phyloP scores from a whole-genome alignment of 2,329 filamentous ascomycete species.

The Chalara sp. region DNA sequence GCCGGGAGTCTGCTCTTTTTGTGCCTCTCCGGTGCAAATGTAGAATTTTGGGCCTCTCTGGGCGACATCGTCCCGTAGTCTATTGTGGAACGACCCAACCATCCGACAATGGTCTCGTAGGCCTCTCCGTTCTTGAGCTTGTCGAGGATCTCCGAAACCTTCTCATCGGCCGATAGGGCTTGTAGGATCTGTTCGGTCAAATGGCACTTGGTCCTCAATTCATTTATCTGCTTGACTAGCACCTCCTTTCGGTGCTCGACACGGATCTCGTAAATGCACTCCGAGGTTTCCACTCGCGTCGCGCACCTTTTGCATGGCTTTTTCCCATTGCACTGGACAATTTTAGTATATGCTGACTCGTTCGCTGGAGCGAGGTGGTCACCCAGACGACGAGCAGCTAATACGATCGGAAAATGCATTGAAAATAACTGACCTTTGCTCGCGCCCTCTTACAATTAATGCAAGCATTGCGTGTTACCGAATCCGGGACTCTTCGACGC shows the following conservation, averaged over 20 bases:
- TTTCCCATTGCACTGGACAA: conserved; percentile 27
- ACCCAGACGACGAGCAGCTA: neutral
- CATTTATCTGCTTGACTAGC: conserved; percentile 26
- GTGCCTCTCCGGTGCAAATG: conserved; percentile 12
- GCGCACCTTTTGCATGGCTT: conserved; percentile 27
- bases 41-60: conserved; percentile 12
- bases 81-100: conserved; percentile 19
- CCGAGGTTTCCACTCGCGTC: conserved; percentile 16
- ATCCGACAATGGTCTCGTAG: conserved; percentile 23
- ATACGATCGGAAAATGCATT: neutral
- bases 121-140: conserved; percentile 23
- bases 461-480: conserved; percentile 29
- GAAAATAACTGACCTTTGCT: conserved; percentile 24
- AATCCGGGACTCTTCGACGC: conserved; percentile 26
- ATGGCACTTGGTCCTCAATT: conserved; percentile 23
- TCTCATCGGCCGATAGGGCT: conserved; percentile 21
- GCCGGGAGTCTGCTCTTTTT: conserved; percentile 13
- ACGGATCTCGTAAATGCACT: conserved; percentile 28
- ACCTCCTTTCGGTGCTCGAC: conserved; percentile 29
- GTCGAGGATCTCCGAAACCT: conserved; percentile 24
- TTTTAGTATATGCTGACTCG: no score
- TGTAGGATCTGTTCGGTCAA: conserved; percentile 25
- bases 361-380: no score
- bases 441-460: conserved; percentile 29
- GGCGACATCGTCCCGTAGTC: conserved; percentile 20